Evolutionary conservation across 2,329 filamentous ascomycete species (phyloP).

Genomic region (Lecanoromycetidae sp.): DNA sequence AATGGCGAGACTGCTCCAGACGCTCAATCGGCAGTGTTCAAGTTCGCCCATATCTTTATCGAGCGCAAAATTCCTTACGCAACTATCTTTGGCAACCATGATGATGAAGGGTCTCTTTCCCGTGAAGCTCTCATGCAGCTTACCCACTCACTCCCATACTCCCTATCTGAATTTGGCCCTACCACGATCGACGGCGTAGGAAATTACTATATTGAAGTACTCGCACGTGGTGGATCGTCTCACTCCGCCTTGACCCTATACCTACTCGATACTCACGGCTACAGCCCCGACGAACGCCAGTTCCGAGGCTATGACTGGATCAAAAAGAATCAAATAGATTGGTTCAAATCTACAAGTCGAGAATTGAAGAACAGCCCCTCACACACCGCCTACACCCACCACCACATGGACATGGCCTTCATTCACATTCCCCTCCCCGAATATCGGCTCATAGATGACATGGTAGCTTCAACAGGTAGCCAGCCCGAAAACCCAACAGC

Average conservation of each 20-base stretch:
- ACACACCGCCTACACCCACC: constrained; percentile 75
- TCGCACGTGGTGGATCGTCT: constrained; percentile 63
- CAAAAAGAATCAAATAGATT: constrained; percentile 84
- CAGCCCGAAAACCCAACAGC: constrained; percentile 80
- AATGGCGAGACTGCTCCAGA: constrained; percentile 90
- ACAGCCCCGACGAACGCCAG: constrained; percentile 76
- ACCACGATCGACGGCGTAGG: constrained; percentile 78
- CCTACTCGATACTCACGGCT: constrained; percentile 82
- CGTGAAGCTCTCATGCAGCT: constrained; percentile 72
- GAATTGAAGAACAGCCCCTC: constrained; percentile 52
- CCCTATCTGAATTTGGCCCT: constrained; percentile 72
- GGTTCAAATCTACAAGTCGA: constrained; percentile 74
- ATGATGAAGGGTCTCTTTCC: constrained; percentile 75
- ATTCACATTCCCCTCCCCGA: constrained; percentile 95
- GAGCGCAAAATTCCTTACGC: constrained; percentile 85
- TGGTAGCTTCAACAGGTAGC: constrained; percentile 47
- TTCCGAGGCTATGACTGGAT: constrained; percentile 97
- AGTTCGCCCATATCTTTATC: constrained; percentile 73
- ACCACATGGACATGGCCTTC: constrained; percentile 92
- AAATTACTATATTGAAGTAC: constrained; percentile 86
- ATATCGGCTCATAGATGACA: constrained; percentile 53
- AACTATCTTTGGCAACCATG: constrained; percentile 93
- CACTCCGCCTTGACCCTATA: constrained; percentile 94
- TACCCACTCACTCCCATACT: constrained; percentile 77
- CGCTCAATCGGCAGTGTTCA: constrained; percentile 86